Conservation (phyloP, 306 rosid genomes). For the Astragalus membranaceus region DNA sequence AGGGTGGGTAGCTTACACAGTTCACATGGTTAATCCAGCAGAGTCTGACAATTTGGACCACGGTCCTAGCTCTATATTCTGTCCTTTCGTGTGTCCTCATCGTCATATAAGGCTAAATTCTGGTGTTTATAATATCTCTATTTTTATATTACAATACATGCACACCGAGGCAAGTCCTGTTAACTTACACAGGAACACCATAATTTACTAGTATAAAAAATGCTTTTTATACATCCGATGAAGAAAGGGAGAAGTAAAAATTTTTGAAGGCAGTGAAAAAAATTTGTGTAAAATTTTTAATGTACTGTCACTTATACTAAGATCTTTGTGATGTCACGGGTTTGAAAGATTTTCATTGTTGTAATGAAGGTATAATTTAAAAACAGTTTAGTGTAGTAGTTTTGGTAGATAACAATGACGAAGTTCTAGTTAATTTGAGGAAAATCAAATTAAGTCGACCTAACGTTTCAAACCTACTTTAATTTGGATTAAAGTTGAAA, state of each 20-base stretch:
- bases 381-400: too few species aligned
- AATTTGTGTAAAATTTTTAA: too few species aligned
- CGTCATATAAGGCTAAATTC: conserved; percentile 23
- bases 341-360: not conserved
- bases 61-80: conserved; percentile 19
- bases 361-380: too few species aligned
- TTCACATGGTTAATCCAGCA: conserved; percentile 57
- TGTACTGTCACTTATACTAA: too few species aligned
- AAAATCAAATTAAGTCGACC: too few species aligned
- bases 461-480: too few species aligned
- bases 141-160: not conserved
- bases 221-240: not conserved
- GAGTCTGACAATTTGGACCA: conserved; percentile 59
- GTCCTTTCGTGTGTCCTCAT: conserved; percentile 32
- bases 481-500: too few species aligned
- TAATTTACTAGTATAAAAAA: not conserved
- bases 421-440: not conserved
- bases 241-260: not conserved
- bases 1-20: conserved; percentile 24
- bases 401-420: not conserved
- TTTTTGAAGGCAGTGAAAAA: too few species aligned
- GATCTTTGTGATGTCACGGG: not conserved
- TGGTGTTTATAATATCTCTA: not conserved
- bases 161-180: not conserved
- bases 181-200: not conserved